Evolutionary conservation across 2,329 filamentous ascomycete species (phyloP).

Genomic region (Tolypocladium nubicola): DNA sequence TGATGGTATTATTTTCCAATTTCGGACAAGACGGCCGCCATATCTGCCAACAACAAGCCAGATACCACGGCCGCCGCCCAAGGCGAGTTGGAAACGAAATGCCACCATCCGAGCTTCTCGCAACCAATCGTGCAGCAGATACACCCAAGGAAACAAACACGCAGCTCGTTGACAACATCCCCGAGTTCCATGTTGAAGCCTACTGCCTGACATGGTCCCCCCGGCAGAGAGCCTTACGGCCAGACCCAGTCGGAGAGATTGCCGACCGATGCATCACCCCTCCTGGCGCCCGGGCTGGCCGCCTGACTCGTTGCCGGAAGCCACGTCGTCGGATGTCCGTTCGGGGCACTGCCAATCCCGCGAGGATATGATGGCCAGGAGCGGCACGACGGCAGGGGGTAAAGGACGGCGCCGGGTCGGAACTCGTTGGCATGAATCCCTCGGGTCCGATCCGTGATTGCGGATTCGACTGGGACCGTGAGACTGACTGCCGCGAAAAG

Average conservation of each 20-base stretch:
- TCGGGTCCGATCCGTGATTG: slow-evolving; percentile 16
- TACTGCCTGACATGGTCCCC: slow-evolving; percentile 29
- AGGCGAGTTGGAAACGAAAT: slow-evolving; percentile 44
- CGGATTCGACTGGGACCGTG: slow-evolving; percentile 16
- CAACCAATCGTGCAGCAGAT: slow-evolving; percentile 40
- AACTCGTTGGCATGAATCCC: slow-evolving; percentile 23
- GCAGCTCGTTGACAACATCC: slow-evolving; percentile 18
- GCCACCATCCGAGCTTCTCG: slow-evolving; percentile 40
- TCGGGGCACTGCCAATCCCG: slow-evolving; percentile 30
- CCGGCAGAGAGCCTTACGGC: slow-evolving; percentile 50
- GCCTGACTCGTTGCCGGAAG: slow-evolving; percentile 30
- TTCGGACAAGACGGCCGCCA: slow-evolving; percentile 11
- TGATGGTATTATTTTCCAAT: too few relatives aligned
- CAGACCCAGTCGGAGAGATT: slow-evolving; percentile 23
- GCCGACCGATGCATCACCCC: slow-evolving; percentile 23
- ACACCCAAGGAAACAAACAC: too few relatives aligned
- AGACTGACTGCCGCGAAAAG: background rate
- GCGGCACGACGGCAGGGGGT: slow-evolving; percentile 25
- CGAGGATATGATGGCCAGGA: slow-evolving; percentile 31
- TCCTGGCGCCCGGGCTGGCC: slow-evolving; percentile 13
- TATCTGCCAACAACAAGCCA: slow-evolving; percentile 34
- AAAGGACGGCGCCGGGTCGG: slow-evolving; percentile 26
- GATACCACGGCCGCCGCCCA: slow-evolving; percentile 39
- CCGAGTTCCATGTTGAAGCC: slow-evolving; percentile 38
- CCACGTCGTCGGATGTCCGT: slow-evolving; percentile 34